Base-by-base conservation (phyloP, 345 rosid species). In the Gossypium herbaceum region DNA sequence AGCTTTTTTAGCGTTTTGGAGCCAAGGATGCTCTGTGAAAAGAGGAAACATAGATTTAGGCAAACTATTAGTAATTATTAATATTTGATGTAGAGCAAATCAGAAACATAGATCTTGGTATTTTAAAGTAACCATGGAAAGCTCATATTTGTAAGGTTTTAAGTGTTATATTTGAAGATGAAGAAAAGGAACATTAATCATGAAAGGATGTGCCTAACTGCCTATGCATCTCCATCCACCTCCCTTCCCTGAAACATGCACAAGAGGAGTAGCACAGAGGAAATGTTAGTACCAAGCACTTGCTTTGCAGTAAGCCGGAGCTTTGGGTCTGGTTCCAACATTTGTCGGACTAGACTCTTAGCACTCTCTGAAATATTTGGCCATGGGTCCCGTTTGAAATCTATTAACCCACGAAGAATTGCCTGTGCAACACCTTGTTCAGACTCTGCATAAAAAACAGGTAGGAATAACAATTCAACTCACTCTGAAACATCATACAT, bases 371-470 rank as follows among this genome's bases (percentile, higher is more conserved):
- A 96, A 80, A 96, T 82, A 80, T 88, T 89, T 79, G 99, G 99
- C 99, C 99, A 96, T 48, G 99, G 98, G 76, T 96, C 99, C 84
- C 98, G 86, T 81, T 96, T 93, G 75, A 96, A 96, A 86, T 96
- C 99, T 82, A 96, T 96, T 72, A 85, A 50, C 69, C 99, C 99
- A 1, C 97, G 98, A 78, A 96, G 83, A 76, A 96, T 96, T 81
- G 99, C 98, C 79, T 96, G 99, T n/a, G 99, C 99, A 84, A 96
- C 99, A 71, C 99, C 99, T 89, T 96, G 99, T 82, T 96, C 99
- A 44, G 98, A 93, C 83, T 96, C 99, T 96, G 92, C 82, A 51
- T 39, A 72, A 12, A 66, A 71, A 71, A 12, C 48, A 47, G 57
- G 43, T 61, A 74, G 68, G 76, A 52, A 62, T 61, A 34, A 62